Evolutionary conservation across 306 rosid species (phyloP), one percentile per base, ranked within the genome.

Genomic region (Dryas octopetala): DNA sequence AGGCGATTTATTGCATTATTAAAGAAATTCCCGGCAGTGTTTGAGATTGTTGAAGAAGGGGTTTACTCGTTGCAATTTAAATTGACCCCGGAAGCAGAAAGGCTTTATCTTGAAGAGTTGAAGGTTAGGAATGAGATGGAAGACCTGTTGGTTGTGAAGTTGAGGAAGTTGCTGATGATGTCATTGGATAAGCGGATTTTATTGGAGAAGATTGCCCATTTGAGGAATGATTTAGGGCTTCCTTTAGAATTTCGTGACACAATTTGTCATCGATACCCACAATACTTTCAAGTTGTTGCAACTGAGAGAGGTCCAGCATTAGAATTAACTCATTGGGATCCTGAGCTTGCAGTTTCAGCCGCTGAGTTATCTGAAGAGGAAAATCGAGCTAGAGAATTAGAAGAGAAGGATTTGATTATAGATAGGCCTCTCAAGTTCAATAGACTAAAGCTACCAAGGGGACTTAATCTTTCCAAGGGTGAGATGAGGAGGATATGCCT

Each of bases 311-410:
- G 98, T 43, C 96, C 91, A 5, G 93, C 97, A 0, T 83, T 93
- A 44, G 98, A 93, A 48, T 86, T 93, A 80, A 93, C 93, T 46
- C 90, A 89, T 71, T 91, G 97, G 98, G 98, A 93, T 84, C 96
- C 98, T 13, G 86, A 93, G 78, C 91, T 93, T 76, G 98, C 97
- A 3, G 93, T 93, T 76, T 91, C 97, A 19, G 98, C 96, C 0
- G 90, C 93, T 10, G 97, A 93, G 88, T 62, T 93, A 58, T 66
- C 95, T 12, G 93, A 76, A 5, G 97, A 91, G 62, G 98, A 93
- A 15, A 93, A 87, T 48, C 87, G 74, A 40, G 78, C 85, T 60
- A 82, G 84, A 73, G 97, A 89, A 72, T 15, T 84, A 28, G 90
- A 86, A 67, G 98, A 93, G 85, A 80, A 82, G 76, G 84, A 91